Conservation (phyloP, 139 green algal species). For the Chlorella sp. region DNA sequence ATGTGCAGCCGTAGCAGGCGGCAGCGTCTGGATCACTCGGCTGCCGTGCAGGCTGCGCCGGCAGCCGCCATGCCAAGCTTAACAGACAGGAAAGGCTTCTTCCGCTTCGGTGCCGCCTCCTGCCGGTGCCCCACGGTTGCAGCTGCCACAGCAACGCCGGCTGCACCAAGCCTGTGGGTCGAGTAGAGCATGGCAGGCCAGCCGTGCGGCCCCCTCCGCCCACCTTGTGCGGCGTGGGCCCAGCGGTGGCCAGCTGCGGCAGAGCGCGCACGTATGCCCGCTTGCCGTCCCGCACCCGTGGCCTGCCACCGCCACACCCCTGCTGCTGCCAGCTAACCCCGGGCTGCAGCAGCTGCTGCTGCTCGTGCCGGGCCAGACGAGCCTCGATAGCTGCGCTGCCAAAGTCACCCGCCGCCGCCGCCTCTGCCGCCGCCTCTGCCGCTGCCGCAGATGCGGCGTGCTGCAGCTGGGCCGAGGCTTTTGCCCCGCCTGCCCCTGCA, state of each 20-base stretch:
- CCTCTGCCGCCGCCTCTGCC: not conserved
- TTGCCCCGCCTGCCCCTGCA: constrained; percentile 65
- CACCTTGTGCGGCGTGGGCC: constrained; percentile 4
- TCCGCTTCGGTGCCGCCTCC: too few relatives aligned
- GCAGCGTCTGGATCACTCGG: too few relatives aligned
- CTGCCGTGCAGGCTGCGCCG: too few relatives aligned
- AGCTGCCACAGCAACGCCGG: not conserved
- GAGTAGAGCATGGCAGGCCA: not conserved
- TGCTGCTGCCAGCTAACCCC: not conserved
- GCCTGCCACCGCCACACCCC: not conserved
- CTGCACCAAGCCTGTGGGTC: not conserved
- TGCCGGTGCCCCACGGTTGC: too few relatives aligned
- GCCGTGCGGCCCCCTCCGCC: not conserved
- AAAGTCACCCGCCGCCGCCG: not conserved
- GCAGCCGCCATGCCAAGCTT: too few relatives aligned
- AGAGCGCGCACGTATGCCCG: constrained; percentile 75
- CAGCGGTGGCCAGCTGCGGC: constrained; percentile 59
- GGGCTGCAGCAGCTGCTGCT: not conserved
- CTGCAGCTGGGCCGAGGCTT: not conserved
- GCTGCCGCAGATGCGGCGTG: not conserved
- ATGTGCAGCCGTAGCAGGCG: too few relatives aligned
- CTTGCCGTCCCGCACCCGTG: constrained; percentile 63
- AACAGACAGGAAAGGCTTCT: too few relatives aligned
- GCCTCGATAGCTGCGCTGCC: not conserved
- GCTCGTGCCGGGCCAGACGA: not conserved